Evolutionary conservation across 306 rosid genomes (phyloP).

Genomic region (Begonia fuchsioides): DNA sequence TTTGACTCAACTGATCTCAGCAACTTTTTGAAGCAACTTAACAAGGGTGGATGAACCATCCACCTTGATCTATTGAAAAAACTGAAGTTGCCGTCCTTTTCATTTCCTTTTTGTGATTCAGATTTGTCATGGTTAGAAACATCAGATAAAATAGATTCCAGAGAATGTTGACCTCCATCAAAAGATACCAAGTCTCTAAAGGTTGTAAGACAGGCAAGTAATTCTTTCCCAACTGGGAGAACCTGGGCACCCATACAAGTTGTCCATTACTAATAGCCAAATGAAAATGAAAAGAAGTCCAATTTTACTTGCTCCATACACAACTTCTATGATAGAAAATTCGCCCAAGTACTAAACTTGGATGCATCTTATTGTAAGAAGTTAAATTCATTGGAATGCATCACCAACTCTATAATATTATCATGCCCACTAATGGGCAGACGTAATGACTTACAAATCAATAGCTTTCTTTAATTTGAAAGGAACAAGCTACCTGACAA

Average conservation of each 20-base stretch:
- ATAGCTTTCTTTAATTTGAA: constrained; percentile 3
- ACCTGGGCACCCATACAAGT: constrained; percentile 38
- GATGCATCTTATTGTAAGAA: neutral
- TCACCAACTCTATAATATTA: neutral
- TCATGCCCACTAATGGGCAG: neutral
- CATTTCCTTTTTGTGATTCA: constrained; percentile 31
- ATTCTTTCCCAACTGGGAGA: constrained; percentile 79
- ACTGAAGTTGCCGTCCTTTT: constrained; percentile 22
- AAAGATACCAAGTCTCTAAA: constrained; percentile 60
- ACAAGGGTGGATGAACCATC: constrained; percentile 69
- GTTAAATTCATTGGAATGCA: constrained; percentile 3
- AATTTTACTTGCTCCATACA: too few relatives aligned
- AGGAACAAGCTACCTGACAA: constrained; percentile 54
- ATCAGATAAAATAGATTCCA: constrained; percentile 28
- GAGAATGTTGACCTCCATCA: constrained; percentile 52
- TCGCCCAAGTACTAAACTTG: neutral
- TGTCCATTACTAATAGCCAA: constrained; percentile 8
- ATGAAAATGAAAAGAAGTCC: constrained; percentile 7
- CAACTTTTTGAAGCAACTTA: constrained; percentile 52
- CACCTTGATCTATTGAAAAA: constrained; percentile 40
- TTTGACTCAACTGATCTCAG: constrained; percentile 43
- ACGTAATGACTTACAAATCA: neutral
- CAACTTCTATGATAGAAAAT: too few relatives aligned
- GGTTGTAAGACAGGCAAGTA: constrained; percentile 65
- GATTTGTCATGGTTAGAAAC: constrained; percentile 21